Percentiles rank a stretch among this genome's conserved stretches.
These are phyloP conservation scores for Esteya vermicola DNA, from an alignment of 2,329 filamentous ascomycete genomes.

Conservation along the genomic window DNA sequence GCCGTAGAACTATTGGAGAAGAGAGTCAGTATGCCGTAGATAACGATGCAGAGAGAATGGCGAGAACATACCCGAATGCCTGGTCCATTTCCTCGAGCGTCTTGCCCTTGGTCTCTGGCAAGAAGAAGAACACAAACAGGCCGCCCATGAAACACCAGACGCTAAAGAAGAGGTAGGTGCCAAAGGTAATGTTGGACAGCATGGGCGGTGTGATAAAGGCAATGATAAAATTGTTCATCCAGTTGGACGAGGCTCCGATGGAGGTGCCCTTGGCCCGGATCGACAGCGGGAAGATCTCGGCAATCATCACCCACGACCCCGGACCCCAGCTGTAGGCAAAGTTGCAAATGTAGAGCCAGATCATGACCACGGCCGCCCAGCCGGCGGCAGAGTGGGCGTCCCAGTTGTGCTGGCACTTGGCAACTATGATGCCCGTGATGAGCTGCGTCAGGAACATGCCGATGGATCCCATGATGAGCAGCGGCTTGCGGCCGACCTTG, in stretches of 20 bases:
- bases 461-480: not conserved
- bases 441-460: not conserved
- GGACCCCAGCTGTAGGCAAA: constrained; percentile 10
- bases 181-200: constrained; percentile 26
- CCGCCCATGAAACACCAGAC: constrained; percentile 30
- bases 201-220: constrained; percentile 30
- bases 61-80: constrained; percentile 22
- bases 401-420: not conserved
- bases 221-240: constrained; percentile 32
- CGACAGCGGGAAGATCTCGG: constrained; percentile 23
- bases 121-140: constrained; percentile 32
- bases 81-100: constrained; percentile 40
- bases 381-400: not conserved
- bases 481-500: not conserved
- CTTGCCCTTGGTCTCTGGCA: constrained; percentile 39
- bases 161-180: constrained; percentile 44
- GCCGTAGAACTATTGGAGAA: too few species aligned
- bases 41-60: not conserved
- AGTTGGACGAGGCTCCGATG: constrained; percentile 27
- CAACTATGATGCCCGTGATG: not conserved
- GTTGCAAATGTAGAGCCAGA: not conserved
- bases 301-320: constrained; percentile 12
- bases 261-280: constrained; percentile 24
- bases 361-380: not conserved
- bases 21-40: too few species aligned